Base-by-base conservation (phyloP, 192 early-diverging fungal species). In the Spizellomyces sp. region DNA sequence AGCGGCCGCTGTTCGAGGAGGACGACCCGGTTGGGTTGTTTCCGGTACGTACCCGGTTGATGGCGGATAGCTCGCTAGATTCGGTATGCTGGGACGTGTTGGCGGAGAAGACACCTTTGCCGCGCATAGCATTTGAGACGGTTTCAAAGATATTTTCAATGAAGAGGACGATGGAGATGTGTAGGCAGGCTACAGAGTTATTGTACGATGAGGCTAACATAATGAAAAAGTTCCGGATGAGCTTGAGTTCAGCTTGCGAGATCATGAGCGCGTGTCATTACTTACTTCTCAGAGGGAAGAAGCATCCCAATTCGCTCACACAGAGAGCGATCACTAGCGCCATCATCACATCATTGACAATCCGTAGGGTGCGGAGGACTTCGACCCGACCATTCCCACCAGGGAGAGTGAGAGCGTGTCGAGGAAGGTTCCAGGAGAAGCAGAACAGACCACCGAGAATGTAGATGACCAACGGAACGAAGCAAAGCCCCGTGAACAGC, bases 81-180 rank as follows among this genome's bases (percentile, higher is more conserved):
- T 22, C 54, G n/a, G 54, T 56, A 22, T 19, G 5, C 54, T 56
- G 54, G 22, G n/a, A 19, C 0, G 54, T 41, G 17, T 14, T 14
- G 17, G 64, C 19, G 44, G 69, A 62, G 27, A 70, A 70, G 59
- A 52, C 42, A 8, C 19, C 45, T 62, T 44, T n/a, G 43, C 69
- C 69, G 8, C 69, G 58, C 27, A 72, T 48, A 15, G 52, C 48
- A 2, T 72, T 72, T 4, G 70, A 56, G 15, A 64, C 55, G 22
- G 70, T 64, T 45, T 72, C 70, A 17, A 72, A 72, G 14, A 72
- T 64, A 60, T 72, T 72, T 42, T 72, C 70, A 17, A 72, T n/a
- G n/a, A 72, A 72, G 14, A 64, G 50, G 12, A 52, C 17, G 10
- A 64, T 27, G 15, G 70, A 56, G 6, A 72, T 43, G 50, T 72